These are phyloP conservation scores for Emmonsia crescens DNA, from an alignment of 2,329 filamentous ascomycete species.

Conservation along the genomic window DNA sequence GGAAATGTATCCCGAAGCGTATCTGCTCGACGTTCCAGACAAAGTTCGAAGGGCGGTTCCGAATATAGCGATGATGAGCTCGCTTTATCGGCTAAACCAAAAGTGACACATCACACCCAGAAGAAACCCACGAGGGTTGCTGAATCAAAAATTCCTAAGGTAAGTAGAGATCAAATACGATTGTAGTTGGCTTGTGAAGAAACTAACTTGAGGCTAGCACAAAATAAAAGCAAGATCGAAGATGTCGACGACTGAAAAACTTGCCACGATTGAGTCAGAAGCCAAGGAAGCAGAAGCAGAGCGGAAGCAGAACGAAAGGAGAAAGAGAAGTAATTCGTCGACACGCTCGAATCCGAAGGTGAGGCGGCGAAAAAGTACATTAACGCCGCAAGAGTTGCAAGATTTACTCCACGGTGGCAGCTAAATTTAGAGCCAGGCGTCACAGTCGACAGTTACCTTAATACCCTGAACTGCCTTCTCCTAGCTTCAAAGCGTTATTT, in stretches of 20 bases:
- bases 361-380: slow-evolving; percentile 18
- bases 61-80: slow-evolving; percentile 25
- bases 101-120: slow-evolving; percentile 21
- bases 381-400: slow-evolving; percentile 8
- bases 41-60: not conserved
- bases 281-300: slow-evolving; percentile 29
- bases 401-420: not conserved
- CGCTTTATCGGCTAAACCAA: slow-evolving; percentile 24
- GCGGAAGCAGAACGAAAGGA: slow-evolving; percentile 24
- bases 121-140: slow-evolving; percentile 19
- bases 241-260: slow-evolving; percentile 33
- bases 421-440: not conserved
- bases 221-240: slow-evolving; percentile 13
- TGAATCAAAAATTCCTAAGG: slow-evolving; percentile 22
- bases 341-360: slow-evolving; percentile 18
- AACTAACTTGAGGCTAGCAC: slow-evolving; percentile 7
- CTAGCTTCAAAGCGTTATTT: not conserved
- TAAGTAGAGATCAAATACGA: slow-evolving; percentile 13
- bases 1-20: slow-evolving; percentile 4
- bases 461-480: not conserved
- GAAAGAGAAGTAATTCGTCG: slow-evolving; percentile 24
- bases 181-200: not conserved
- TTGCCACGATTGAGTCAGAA: slow-evolving; percentile 34
- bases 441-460: not conserved
- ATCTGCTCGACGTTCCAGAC: not conserved